Evolutionary conservation across 805 yeast genomes (phyloP).

Genomic region (Saturnispora dispora): DNA sequence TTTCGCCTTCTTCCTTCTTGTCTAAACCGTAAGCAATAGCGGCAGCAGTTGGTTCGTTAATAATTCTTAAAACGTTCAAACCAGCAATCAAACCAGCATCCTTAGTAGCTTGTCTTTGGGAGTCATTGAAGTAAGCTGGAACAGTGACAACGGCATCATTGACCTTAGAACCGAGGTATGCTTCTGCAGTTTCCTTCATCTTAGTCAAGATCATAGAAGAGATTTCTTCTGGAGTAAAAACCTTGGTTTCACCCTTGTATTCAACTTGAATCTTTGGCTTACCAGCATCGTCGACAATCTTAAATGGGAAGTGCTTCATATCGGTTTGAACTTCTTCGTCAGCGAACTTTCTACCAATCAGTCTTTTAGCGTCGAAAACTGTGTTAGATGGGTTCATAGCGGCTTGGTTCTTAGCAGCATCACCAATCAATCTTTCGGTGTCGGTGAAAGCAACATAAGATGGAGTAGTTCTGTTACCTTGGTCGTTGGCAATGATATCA

Average conservation of each 20-base stretch:
- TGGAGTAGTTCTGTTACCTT: constrained; percentile 97
- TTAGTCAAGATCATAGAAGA: constrained; percentile 76
- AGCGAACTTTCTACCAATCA: constrained; percentile 82
- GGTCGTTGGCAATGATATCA: constrained; percentile 94
- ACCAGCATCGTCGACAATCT: constrained; percentile 68
- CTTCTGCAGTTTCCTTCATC: constrained; percentile 59
- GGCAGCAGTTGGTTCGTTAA: constrained; percentile 82
- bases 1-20: constrained; percentile 38
- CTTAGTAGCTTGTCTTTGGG: constrained; percentile 79
- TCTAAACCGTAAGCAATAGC: constrained; percentile 76
- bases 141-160: constrained; percentile 76
- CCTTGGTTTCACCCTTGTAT: constrained; percentile 87
- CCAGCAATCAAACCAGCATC: constrained; percentile 72
- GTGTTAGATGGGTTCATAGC: constrained; percentile 89
- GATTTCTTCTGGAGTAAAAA: constrained; percentile 89
- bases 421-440: constrained; percentile 89
- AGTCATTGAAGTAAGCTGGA: constrained; percentile 77
- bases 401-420: constrained; percentile 96
- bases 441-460: constrained; percentile 93
- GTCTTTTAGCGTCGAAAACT: constrained; percentile 85
- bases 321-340: constrained; percentile 79
- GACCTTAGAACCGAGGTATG: constrained; percentile 42
- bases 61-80: constrained; percentile 61
- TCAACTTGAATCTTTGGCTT: constrained; percentile 89
- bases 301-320: constrained; percentile 89